Base-by-base conservation (phyloP, 495 filamentous ascomycete genomes). In the Annulohypoxylon maeteangense region DNA sequence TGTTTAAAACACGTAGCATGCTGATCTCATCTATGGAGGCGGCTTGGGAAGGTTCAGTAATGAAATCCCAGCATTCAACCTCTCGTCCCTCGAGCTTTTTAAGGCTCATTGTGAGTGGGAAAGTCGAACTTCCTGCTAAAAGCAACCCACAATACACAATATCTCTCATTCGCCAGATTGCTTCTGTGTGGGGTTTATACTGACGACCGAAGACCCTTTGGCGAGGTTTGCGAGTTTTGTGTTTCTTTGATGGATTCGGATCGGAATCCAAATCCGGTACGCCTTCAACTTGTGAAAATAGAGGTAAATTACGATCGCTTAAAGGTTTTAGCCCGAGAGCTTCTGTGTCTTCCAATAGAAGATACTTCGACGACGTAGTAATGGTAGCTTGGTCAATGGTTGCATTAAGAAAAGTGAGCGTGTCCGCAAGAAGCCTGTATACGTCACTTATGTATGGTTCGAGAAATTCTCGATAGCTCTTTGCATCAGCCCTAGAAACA, bases 291-390 rank as follows among this genome's bases (percentile, higher is more conserved):
- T 66, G 68, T 31, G 65, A 14, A 44, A 78, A 78, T 29, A 78
- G 42, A 1, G 75, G 74, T 25, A 78, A 32, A 16, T 42, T 55
- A 2, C 75, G 75, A 42, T 81, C 79, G 22, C 29, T 42, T n/a
- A 84, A 69, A n/a, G 80, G 78, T 18, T 73, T 70, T 22, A 83
- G 76, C 18, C 82, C 81, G 25, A 83, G 59, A 10, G 81, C 79
- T 60, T 84, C 79, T 20, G 74, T 73, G 50, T 84, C 82, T 65
- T 84, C 82, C 0, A 75, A 68, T 8, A 84, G 67, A 18, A 79
- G 72, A 42, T 78, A 76, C 50, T 68, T 76, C 18, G 75, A 75
- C n/a, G 78, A 55, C 0, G 65, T 67, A 10, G 73, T 71, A 2
- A 48, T 51, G 1, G 67, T 59, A 44, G 58, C 74, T n/a, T 64